Evolutionary conservation across 2,329 filamentous ascomycete species (phyloP), one percentile per base, ranked within the genome.

Genomic region (Reticulascus tulasneorum): DNA sequence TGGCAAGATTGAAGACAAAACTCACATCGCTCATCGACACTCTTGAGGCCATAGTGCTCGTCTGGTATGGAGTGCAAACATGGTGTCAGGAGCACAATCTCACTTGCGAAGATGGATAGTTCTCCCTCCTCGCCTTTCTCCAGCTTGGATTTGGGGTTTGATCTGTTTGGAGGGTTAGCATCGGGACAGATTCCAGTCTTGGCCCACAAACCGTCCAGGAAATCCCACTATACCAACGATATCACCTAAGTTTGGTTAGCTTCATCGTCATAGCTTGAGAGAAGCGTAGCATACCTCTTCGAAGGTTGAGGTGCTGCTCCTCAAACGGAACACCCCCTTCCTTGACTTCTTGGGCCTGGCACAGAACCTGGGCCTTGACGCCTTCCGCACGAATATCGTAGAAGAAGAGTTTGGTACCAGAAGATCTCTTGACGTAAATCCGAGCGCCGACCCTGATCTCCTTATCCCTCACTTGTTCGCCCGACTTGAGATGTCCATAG

Each of bases 1-100:
- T 32, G 28, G 29, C 29, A 13, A n/a, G n/a, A n/a, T n/a, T n/a
- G n/a, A n/a, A n/a, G n/a, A n/a, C n/a, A n/a, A n/a, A n/a, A n/a
- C n/a, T n/a, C n/a, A n/a, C n/a, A n/a, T n/a, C 93, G 81, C 64
- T 90, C 85, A 66, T 98, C 93, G 58, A 89, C 79, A 60, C 97
- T 90, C 74, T 94, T 91, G 73, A 97, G 89, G 45, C 91, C 91
- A 59, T 88, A 96, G 66, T 91, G 84, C 63, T 93, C 88, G 44
- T 85, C 84, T 38, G 93, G 93, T 49, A 94, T 75, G 69, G 87
- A 83, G 64, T 95, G 90, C 55, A 98, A 67, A 64, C 91, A 97
- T 8, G 93, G 93, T 1, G 91, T 84, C 43, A 98, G 75, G 29
- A 97, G 81, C 26, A 84, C 71, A 47, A 98, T 75, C 63, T 96